Conservation (phyloP, 345 rosid genomes). For the Acer saccharum region DNA sequence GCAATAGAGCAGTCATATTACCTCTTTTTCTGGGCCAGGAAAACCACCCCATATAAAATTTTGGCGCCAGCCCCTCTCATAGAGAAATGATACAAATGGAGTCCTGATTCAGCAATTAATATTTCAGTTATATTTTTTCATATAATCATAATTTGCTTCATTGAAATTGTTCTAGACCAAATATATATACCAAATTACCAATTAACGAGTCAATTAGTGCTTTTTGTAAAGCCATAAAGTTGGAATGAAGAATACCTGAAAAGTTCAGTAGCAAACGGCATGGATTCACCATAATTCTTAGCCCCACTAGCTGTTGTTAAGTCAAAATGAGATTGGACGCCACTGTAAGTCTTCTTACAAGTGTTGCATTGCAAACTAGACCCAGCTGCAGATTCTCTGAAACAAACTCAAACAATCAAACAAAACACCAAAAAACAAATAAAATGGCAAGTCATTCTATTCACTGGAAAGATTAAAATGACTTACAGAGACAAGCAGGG, state of each 20-base stretch:
- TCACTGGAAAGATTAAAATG: neutral
- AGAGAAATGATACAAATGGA: constrained; percentile 70
- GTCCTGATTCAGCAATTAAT: constrained; percentile 39
- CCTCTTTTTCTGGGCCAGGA: constrained; percentile 94
- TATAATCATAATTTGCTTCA: neutral
- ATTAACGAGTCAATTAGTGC: neutral
- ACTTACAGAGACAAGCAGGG: constrained; percentile 34
- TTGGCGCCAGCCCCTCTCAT: constrained; percentile 98
- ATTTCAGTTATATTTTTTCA: neutral
- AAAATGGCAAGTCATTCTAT: neutral
- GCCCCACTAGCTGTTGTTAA: constrained; percentile 60
- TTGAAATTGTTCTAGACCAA: neutral
- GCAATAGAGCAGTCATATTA: constrained; percentile 24
- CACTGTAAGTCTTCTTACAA: constrained; percentile 61
- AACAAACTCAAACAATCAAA: constrained; percentile 16
- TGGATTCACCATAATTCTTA: constrained; percentile 48
- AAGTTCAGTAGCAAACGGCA: constrained; percentile 58
- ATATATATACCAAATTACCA: neutral
- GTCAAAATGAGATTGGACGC: constrained; percentile 72
- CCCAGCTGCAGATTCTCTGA: constrained; percentile 48
- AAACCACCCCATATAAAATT: constrained; percentile 70
- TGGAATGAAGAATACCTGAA: constrained; percentile 41
- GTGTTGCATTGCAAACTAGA: constrained; percentile 55
- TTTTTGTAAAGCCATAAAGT: neutral
- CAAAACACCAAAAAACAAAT: neutral